Percentiles rank a stretch among this genome's conserved stretches.
Conservation (phyloP, 2,329 filamentous ascomycete genomes). For the Aspergillus pseudonomiae region DNA sequence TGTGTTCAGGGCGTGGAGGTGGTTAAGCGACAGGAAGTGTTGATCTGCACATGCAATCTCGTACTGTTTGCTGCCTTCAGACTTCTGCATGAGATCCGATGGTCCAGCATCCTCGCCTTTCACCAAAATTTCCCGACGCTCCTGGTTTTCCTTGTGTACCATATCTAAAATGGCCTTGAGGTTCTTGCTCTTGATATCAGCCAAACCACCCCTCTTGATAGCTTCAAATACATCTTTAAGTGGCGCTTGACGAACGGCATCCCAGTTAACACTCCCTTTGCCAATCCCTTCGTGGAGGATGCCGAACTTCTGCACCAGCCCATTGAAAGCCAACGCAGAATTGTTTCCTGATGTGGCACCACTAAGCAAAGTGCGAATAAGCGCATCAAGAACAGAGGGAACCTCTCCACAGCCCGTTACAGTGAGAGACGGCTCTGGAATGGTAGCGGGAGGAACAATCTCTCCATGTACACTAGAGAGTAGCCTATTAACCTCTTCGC, state of each 20-base stretch:
- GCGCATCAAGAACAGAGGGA: slow-evolving; percentile 65
- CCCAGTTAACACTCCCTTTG: slow-evolving; percentile 75
- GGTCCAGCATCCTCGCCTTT: slow-evolving; percentile 49
- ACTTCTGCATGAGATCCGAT: slow-evolving; percentile 45
- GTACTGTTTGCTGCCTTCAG: slow-evolving; percentile 54
- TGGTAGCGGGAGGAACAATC: slow-evolving; percentile 64
- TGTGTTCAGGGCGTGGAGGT: slow-evolving; percentile 58
- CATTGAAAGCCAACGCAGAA: slow-evolving; percentile 67
- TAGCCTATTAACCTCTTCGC: slow-evolving; percentile 68
- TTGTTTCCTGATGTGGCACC: slow-evolving; percentile 63
- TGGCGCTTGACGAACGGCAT: slow-evolving; percentile 65
- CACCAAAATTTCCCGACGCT: slow-evolving; percentile 55
- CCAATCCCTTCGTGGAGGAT: slow-evolving; percentile 64
- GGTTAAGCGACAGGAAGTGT: slow-evolving; percentile 66
- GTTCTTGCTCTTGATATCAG: slow-evolving; percentile 68
- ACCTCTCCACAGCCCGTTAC: slow-evolving; percentile 72
- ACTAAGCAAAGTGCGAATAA: slow-evolving; percentile 64
- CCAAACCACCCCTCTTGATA: slow-evolving; percentile 72
- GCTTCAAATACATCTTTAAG: slow-evolving; percentile 66
- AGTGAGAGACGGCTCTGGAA: slow-evolving; percentile 70
- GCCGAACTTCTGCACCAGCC: slow-evolving; percentile 67
- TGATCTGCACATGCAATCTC: slow-evolving; percentile 62
- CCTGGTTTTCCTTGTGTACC: slow-evolving; percentile 69
- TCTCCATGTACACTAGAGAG: slow-evolving; percentile 69
- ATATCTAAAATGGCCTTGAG: slow-evolving; percentile 75